Evolutionary conservation across 2,329 filamentous ascomycete genomes (phyloP).

Genomic region (Colletotrichum australisinense): DNA sequence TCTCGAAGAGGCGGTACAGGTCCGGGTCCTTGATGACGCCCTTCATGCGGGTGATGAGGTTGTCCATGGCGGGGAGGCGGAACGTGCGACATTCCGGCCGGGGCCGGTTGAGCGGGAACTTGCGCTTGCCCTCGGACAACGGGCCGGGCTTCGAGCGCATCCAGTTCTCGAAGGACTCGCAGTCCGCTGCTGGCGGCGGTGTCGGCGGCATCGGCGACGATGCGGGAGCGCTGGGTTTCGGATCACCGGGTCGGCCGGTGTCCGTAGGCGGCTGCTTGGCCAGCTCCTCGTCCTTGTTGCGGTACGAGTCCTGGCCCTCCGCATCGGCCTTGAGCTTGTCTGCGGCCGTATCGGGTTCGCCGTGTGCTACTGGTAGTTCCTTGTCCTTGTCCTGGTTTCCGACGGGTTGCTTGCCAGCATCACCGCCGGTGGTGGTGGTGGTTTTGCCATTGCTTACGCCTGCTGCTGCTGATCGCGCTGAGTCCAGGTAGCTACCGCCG

Average conservation of each 20-base stretch:
- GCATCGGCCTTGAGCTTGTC: conserved; percentile 27
- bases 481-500: conserved; percentile 1
- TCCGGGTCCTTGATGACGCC: conserved; percentile 63
- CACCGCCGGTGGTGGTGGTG: not conserved
- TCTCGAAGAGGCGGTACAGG: conserved; percentile 83
- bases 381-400: conserved; percentile 20
- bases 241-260: not conserved
- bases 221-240: not conserved
- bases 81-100: conserved; percentile 83
- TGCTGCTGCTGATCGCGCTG: not conserved
- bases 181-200: not conserved
- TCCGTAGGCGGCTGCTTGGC: conserved; percentile 1
- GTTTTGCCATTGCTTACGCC: not conserved
- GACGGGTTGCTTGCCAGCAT: not conserved
- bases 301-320: conserved; percentile 28
- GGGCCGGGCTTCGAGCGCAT: conserved; percentile 31
- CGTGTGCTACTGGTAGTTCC: conserved; percentile 1
- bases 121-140: conserved; percentile 75
- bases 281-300: conserved; percentile 29
- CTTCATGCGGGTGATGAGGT: conserved; percentile 67
- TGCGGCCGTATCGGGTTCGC: conserved; percentile 15
- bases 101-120: conserved; percentile 85
- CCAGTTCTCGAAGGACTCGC: conserved; percentile 23
- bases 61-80: conserved; percentile 79
- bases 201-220: conserved; percentile 3